These are phyloP conservation scores for Acorus calamus DNA, from an alignment of 106 monocot species.

Conservation along the genomic window DNA sequence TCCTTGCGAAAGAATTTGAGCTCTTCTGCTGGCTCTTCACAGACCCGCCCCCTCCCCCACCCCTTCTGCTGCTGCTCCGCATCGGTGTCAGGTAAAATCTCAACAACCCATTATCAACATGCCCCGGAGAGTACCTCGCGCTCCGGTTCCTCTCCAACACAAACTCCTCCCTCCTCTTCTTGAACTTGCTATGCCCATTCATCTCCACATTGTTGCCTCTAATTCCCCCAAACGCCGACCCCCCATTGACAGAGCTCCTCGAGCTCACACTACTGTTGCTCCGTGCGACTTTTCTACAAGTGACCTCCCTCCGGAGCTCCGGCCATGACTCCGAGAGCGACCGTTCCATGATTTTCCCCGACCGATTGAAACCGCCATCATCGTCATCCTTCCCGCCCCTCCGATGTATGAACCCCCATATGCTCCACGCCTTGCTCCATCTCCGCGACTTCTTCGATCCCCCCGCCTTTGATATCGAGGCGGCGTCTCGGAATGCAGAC, in stretches of 20 bases:
- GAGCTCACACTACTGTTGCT: conserved; percentile 58
- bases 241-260: conserved; percentile 42
- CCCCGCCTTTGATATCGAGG: neutral
- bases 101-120: conserved; percentile 57
- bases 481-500: conserved; percentile 27
- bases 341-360: conserved; percentile 12
- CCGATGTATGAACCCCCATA: conserved; percentile 70
- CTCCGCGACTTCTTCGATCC: conserved; percentile 43
- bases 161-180: conserved; percentile 40
- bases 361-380: conserved; percentile 15
- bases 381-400: conserved; percentile 11
- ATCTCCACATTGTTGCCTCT: conserved; percentile 29
- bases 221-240: conserved; percentile 24
- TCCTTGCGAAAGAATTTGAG: conserved; percentile 48
- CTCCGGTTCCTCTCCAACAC: conserved; percentile 68
- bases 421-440: conserved; percentile 77
- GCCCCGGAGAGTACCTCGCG: conserved; percentile 53
- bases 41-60: neutral
- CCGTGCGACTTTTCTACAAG: conserved; percentile 28
- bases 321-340: conserved; percentile 51
- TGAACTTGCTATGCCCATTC: conserved; percentile 22
- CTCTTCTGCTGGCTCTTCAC: conserved; percentile 16
- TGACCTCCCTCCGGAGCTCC: conserved; percentile 20
- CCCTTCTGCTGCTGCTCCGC: conserved; percentile 41
- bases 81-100: conserved; percentile 81